phyloP scores from a whole-genome alignment of 2,329 filamentous ascomycete genomes.

The Dryadomyces quercivorus region DNA sequence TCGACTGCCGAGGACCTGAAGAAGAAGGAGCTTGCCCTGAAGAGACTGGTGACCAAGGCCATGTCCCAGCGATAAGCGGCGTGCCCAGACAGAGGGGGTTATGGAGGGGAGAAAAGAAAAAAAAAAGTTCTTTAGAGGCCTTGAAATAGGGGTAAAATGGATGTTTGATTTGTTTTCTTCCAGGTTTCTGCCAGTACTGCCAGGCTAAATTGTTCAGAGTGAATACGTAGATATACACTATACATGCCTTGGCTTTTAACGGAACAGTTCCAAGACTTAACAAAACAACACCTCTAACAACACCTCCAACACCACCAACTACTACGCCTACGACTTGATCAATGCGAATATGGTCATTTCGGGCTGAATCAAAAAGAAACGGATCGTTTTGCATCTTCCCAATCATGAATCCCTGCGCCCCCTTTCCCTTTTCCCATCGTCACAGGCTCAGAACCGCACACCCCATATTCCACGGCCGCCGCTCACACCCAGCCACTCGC shows the following conservation, averaged over 20 bases:
- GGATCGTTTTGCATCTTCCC: neutral
- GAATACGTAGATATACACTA: no score
- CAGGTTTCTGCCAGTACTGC: neutral
- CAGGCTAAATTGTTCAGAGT: no score
- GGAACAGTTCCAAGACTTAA: no score
- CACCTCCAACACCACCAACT: no score
- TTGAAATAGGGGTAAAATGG: neutral
- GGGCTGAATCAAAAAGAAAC: neutral
- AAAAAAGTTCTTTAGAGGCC: neutral
- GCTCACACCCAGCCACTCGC: conserved; percentile 75
- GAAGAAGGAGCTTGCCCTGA: conserved; percentile 99
- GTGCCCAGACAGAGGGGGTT: no score
- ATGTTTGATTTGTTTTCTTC: neutral
- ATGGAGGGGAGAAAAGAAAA: neutral
- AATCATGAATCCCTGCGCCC: neutral
- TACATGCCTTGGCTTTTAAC: no score
- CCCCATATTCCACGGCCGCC: conserved; percentile 76
- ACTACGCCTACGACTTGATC: no score
- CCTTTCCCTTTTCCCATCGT: neutral
- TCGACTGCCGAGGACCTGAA: conserved; percentile 86
- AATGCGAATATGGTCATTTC: neutral
- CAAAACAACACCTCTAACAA: no score
- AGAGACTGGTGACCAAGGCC: conserved; percentile 96
- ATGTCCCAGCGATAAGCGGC: conserved; percentile 73
- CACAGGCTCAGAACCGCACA: conserved; percentile 28